Evolutionary conservation across 2,329 filamentous ascomycete species (phyloP).

Genomic region (Ophiostoma perfectum): DNA sequence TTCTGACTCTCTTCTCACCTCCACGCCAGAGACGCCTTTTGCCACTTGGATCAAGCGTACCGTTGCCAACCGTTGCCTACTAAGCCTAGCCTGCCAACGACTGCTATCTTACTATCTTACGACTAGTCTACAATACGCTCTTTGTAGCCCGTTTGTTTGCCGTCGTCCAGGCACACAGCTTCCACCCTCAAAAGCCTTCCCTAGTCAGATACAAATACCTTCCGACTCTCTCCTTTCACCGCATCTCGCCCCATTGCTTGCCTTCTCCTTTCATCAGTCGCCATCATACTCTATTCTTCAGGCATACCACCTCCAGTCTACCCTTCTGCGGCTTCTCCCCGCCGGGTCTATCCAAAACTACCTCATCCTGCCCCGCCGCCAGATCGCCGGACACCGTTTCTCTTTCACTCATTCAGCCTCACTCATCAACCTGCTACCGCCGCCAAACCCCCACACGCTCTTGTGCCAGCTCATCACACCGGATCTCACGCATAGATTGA

Average conservation of each 20-base stretch:
- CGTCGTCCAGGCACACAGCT: too few species aligned
- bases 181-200: too few species aligned
- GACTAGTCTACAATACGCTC: too few species aligned
- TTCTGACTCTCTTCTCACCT: neutral
- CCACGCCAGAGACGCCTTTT: neutral
- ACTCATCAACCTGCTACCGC: neutral
- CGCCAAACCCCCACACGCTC: neutral
- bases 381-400: neutral
- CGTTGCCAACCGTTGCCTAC: too few species aligned
- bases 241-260: too few species aligned
- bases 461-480: neutral
- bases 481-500: neutral
- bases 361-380: neutral
- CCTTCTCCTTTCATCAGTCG: too few species aligned
- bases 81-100: too few species aligned
- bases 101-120: too few species aligned
- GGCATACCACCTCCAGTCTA: neutral
- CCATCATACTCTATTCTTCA: too few species aligned
- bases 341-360: neutral
- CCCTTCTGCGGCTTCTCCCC: neutral
- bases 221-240: too few species aligned
- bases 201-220: too few species aligned
- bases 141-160: too few species aligned
- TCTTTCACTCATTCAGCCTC: neutral
- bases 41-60: neutral